Evolutionary conservation across 2,329 filamentous ascomycete species (phyloP), one percentile per base, ranked within the genome.

Genomic region (Neopestalotiopsis sp.): DNA sequence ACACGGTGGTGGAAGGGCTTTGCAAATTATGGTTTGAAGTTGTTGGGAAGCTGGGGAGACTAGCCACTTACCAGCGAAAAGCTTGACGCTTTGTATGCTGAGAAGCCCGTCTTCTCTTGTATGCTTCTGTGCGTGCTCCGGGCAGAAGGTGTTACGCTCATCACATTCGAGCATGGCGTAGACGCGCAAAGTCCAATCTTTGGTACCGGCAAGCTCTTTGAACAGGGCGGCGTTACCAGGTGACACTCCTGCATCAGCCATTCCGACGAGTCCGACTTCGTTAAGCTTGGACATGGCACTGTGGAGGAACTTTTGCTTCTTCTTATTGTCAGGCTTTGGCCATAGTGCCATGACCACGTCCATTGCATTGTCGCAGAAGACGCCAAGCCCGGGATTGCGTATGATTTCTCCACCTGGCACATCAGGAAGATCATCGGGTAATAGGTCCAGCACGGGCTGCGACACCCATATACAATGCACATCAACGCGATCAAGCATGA

Each of bases 291-390:
- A 75, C 87, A 92, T 91, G 13, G 91, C 91, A 5, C 85, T 85
- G 63, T 83, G 84, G 68, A 92, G 78, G 70, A 87, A 90, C 30
- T 76, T 78, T 4, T 83, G 82, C 74, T 89, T 91, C 71, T 83
- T 84, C n/a, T 82, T 81, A 4, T 77, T 78, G 59, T 81, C 82
- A 0, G 89, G 88, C 68, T 85, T 85, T 1, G 90, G 90, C 82
- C 89, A 91, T 20, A 87, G 73, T 2, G 82, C 79, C 68, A 84
- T 81, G 45, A 92, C 84, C 65, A 90, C 77, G 58, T 90, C 88
- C 86, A 92, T 92, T 30, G 91, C 90, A 74, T 92, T 92, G 77
- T 93, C 91, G 75, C 91, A 93, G 73, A 93, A 92, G 10, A 93
- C 90, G 57, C 91, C 91, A 74, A 86, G 83, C 0, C 89, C 89